Evolutionary conservation across 176 grass and related monocot genomes (phyloP).

Genomic region (Rhynchospora tenuis): DNA sequence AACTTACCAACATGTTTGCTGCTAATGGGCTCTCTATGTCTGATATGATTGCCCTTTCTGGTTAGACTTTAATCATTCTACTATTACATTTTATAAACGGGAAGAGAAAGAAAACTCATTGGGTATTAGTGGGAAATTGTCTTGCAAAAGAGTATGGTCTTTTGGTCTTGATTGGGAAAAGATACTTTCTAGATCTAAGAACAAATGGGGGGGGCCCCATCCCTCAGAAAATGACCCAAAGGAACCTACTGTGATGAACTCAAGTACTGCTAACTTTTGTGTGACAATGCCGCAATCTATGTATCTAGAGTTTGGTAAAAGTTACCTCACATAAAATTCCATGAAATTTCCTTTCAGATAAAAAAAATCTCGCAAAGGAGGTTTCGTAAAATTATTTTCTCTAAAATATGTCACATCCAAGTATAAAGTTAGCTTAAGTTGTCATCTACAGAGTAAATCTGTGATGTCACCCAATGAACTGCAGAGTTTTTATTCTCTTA

Average conservation of each 20-base stretch:
- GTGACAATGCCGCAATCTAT: neutral
- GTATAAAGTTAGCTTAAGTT: neutral
- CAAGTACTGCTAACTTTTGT: neutral
- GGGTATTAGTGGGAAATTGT: neutral
- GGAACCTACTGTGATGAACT: neutral
- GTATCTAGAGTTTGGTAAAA: neutral
- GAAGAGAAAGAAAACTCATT: neutral
- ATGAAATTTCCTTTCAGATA: neutral
- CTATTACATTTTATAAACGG: neutral
- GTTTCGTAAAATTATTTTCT: too few species aligned
- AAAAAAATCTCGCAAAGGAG: too few species aligned
- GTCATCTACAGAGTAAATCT: neutral
- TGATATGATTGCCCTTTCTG: conserved; percentile 88
- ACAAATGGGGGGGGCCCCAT: neutral
- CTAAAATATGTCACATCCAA: neutral
- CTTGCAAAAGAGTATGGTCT: neutral
- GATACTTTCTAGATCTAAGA: neutral
- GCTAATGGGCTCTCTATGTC: conserved; percentile 64
- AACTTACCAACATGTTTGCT: conserved; percentile 67
- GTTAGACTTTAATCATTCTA: conserved; percentile 29
- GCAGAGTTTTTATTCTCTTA: neutral
- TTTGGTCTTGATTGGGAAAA: neutral
- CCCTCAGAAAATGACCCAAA: neutral
- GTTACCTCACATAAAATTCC: neutral
- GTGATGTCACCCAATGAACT: neutral